Base-by-base conservation (phyloP, 2,329 filamentous ascomycete genomes). In the Penicillium sp. region DNA sequence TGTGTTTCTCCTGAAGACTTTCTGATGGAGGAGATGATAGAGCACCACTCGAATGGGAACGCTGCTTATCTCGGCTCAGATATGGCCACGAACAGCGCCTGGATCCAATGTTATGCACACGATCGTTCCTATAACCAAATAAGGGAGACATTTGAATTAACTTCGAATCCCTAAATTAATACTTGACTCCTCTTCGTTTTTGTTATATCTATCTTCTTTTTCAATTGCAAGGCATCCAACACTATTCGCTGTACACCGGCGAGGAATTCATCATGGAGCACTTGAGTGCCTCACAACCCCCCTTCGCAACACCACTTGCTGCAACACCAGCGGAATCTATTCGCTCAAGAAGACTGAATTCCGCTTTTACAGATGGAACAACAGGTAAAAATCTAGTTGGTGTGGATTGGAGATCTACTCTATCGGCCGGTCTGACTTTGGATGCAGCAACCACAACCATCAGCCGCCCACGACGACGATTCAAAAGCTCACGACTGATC, bases 401-500 rank as follows among this genome's bases (percentile, higher is more conserved):
- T 1, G 18, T 18, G 18, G 18, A 3, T 18, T 18, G 18, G 18
- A 18, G 18, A 18, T 18, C 18, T 18, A 18, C 18, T 18, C 18
- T 18, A 18, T 18, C 18, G 18, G 18, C 18, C 18, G 18, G 18
- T 18, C 43, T 45, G 39, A 45, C 39, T 13, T 27, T 13, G 8
- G 12, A 12, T 7, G 9, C 12, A 45, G 45, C 24, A 9, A 32
- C 35, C 12, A 24, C 29, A 24, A 32, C 35, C 12, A 18, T 29
- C n/a, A 26, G 25, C 9, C 38, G 45, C 29, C 35, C 45, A 24
- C 48, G 51, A 9, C 43, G 51, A 27, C 51, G 51, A 9, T 51
- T 53, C 39, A 27, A 43, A 38, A 53, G 51, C 27, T 53, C 51
- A 3, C 38, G 51, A 13, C 32, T 53, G 29, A 48, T 50, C 24